Evolutionary conservation across 2,329 filamentous ascomycete genomes (phyloP).

Genomic region (Neoarthrinium moseri): DNA sequence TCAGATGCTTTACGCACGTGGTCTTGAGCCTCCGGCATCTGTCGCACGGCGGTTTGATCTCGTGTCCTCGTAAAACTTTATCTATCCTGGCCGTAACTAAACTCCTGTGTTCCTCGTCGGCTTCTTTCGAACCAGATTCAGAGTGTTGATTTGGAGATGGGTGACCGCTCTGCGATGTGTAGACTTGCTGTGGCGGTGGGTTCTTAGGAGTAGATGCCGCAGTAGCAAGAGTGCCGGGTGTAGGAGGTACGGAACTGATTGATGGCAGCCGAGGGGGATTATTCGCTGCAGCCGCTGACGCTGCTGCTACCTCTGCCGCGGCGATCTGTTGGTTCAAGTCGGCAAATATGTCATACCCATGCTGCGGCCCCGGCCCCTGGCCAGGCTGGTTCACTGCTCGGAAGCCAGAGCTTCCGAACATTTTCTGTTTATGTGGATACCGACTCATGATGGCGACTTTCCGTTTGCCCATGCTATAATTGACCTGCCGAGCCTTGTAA

Average conservation of each 20-base stretch:
- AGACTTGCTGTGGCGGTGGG: constrained; percentile 24
- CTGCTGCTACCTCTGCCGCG: no score
- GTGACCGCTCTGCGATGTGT: constrained; percentile 22
- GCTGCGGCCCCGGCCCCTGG: constrained; percentile 26
- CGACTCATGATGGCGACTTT: constrained; percentile 70
- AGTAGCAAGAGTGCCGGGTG: constrained; percentile 25
- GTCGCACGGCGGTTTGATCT: constrained; percentile 80
- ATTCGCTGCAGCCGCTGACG: no score
- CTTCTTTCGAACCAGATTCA: constrained; percentile 25
- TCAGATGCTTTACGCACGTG: constrained; percentile 82
- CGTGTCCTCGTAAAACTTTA: constrained; percentile 68
- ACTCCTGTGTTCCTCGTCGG: constrained; percentile 36
- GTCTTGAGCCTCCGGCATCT: constrained; percentile 77
- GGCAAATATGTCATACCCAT: constrained; percentile 47
- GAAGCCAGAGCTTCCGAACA: constrained; percentile 34
- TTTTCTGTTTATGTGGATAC: constrained; percentile 39
- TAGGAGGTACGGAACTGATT: constrained; percentile 26
- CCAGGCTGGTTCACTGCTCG: constrained; percentile 30
- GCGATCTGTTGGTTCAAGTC: constrained; percentile 56
- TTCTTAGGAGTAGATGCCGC: constrained; percentile 25
- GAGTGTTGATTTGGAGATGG: constrained; percentile 25
- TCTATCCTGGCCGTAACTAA: constrained; percentile 77
- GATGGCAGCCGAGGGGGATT: constrained; percentile 24
- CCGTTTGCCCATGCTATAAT: constrained; percentile 75
- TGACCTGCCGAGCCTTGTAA: constrained; percentile 67